These are phyloP conservation scores for Irpex sp. DNA, from an alignment of 1,284 basidiomycete species.

Conservation along the genomic window DNA sequence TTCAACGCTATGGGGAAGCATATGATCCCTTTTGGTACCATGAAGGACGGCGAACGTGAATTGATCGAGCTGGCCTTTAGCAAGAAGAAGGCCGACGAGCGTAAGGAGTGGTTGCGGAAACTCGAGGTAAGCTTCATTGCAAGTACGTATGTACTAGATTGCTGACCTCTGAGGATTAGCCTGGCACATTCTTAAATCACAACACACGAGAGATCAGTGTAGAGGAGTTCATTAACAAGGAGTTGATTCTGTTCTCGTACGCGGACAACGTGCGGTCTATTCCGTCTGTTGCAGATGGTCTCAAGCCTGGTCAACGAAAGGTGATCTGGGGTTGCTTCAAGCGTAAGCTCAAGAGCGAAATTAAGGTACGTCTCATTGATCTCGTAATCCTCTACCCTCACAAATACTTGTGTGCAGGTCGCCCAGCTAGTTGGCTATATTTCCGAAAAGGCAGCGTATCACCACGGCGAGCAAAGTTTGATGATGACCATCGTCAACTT, in stretches of 20 bases:
- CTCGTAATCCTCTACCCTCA: too few species aligned
- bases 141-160: neutral
- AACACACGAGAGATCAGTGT: conserved; percentile 82
- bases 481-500: conserved; percentile 89
- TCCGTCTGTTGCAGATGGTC: conserved; percentile 87
- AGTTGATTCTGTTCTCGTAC: conserved; percentile 99
- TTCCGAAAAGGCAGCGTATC: conserved; percentile 91
- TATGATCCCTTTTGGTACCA: conserved; percentile 87
- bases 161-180: conserved; percentile 38
- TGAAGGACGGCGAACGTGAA: conserved; percentile 78
- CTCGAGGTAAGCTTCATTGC: conserved; percentile 61
- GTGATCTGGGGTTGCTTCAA: conserved; percentile 96
- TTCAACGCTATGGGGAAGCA: conserved; percentile 92
- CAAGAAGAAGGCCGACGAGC: conserved; percentile 99
- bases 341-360: conserved; percentile 86
- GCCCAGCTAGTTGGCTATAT: conserved; percentile 95
- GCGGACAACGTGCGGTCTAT: conserved; percentile 97
- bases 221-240: conserved; percentile 97
- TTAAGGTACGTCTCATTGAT: conserved; percentile 52
- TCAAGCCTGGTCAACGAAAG: conserved; percentile 99
- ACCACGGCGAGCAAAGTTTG: conserved; percentile 91
- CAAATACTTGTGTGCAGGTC: conserved; percentile 45
- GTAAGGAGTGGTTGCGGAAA: conserved; percentile 96
- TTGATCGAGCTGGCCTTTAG: conserved; percentile 98
- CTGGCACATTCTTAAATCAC: conserved; percentile 94